phyloP scores from a whole-genome alignment of 345 rosid genomes.

The Gossypium australe region DNA sequence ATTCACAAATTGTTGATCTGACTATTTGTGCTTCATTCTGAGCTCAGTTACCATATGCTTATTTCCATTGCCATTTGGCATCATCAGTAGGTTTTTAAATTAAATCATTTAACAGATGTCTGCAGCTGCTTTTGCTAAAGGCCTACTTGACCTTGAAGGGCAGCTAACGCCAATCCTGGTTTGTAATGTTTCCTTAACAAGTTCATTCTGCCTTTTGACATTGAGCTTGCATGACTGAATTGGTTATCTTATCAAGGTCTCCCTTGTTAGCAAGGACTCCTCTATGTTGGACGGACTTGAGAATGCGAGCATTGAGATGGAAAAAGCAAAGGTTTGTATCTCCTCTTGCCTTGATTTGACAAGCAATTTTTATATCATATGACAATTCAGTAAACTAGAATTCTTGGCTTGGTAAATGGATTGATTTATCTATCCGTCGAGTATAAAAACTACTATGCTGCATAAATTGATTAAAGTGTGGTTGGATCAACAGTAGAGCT shows the following conservation, averaged over 20 bases:
- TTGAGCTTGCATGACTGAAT: slow-evolving; percentile 20
- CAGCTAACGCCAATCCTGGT: slow-evolving; percentile 98
- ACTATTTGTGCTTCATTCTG: slow-evolving; percentile 9
- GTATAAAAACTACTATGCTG: not conserved
- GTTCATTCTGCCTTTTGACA: slow-evolving; percentile 7
- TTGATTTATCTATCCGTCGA: not conserved
- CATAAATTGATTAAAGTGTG: not conserved
- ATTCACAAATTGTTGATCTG: not conserved
- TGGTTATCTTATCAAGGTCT: slow-evolving; percentile 54
- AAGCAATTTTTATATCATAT: slow-evolving; percentile 7
- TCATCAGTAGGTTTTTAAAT: slow-evolving; percentile 8
- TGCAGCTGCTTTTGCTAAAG: slow-evolving; percentile 99
- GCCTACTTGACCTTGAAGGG: slow-evolving; percentile 98
- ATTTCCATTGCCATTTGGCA: not conserved
- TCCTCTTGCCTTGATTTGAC: slow-evolving; percentile 12
- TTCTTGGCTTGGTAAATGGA: slow-evolving; percentile 1
- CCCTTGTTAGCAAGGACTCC: slow-evolving; percentile 99
- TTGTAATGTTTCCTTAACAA: slow-evolving; percentile 23
- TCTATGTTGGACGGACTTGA: slow-evolving; percentile 99
- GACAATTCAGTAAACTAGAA: not conserved
- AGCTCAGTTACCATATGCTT: slow-evolving; percentile 1
- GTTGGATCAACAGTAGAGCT: not conserved
- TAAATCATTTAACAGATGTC: slow-evolving; percentile 68
- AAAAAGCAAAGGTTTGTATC: slow-evolving; percentile 80
- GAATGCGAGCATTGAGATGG: slow-evolving; percentile 88